Base-by-base conservation (phyloP, 2,329 filamentous ascomycete species). In the Aspergillus jensenii region DNA sequence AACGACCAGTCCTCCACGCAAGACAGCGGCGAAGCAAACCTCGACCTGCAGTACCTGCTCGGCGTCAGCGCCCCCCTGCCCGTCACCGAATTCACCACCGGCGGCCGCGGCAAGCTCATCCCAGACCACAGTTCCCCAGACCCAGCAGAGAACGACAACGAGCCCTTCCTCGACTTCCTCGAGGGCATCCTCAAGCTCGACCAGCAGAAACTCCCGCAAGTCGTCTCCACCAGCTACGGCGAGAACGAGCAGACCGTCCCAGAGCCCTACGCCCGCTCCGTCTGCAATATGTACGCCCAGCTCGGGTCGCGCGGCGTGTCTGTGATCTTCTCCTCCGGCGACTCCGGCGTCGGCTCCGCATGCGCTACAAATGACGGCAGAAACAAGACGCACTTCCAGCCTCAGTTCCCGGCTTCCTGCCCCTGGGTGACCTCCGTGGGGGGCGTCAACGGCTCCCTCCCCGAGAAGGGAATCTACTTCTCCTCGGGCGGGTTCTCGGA, bases 251-350 rank as follows among this genome's bases (percentile, higher is more conserved):
- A 76, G 68, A 72, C 68, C 48, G 65, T 77, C 15, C 74, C 75
- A 3, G 65, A 67, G 33, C 64, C 53, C 27, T 77, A 78, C 60
- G 74, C 76, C 51, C 65, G 63, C 44, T 62, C 64, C 21, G 74
- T 79, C 45, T 80, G 78, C 63, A 74, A 73, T 59, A 68, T 79
- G 41, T 79, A 71, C 66, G 73, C 79, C 53, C 82, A 83, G 62
- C 77, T 83, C 23, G 80, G 79, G 17, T 74, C 79, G 58, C 79
- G 81, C 48, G 80, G 81, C 23, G 77, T 81, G 2, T 78, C 76
- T 4, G 69, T 82, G 19, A 67, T 82, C 61, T 77, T 81, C 60
- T 78, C 79, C 3, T 80, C 78, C 1, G 80, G 81, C 17, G 81
- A 83, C 65, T 76, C 72, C 12, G 80, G 79, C 31, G 78, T 80